These are phyloP conservation scores for Gloeostereum incarnatum DNA, from an alignment of 768 basidiomycete species.

Conservation along the genomic window DNA sequence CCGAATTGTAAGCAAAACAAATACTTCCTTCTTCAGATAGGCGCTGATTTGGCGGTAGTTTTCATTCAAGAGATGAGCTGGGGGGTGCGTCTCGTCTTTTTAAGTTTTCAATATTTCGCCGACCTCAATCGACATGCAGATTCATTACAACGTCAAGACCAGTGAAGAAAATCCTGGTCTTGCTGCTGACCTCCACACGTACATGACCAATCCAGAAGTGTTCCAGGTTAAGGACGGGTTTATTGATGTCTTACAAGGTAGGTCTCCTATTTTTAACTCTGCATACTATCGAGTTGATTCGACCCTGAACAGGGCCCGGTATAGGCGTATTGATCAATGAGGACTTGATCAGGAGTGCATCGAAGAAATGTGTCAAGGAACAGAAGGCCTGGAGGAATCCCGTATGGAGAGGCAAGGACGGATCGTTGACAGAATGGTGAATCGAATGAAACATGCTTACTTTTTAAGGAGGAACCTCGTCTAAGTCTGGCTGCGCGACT, in stretches of 20 bases:
- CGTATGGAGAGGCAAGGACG: slow-evolving; percentile 47
- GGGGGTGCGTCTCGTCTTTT: slow-evolving; percentile 30
- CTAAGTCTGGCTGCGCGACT: too few relatives aligned
- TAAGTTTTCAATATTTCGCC: not conserved
- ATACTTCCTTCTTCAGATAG: not conserved
- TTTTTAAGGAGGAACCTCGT: too few relatives aligned
- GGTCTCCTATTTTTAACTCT: slow-evolving; percentile 4
- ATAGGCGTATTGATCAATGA: slow-evolving; percentile 59
- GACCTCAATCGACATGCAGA: slow-evolving; percentile 22
- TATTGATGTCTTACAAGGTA: slow-evolving; percentile 33
- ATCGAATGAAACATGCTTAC: not conserved
- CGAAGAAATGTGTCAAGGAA: slow-evolving; percentile 22
- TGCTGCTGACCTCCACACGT: slow-evolving; percentile 50
- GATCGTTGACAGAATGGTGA: slow-evolving; percentile 46
- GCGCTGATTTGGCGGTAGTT: slow-evolving; percentile 19
- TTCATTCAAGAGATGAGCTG: slow-evolving; percentile 61
- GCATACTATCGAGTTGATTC: not conserved
- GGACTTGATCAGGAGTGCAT: slow-evolving; percentile 30
- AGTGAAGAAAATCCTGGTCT: slow-evolving; percentile 10
- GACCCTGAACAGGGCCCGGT: slow-evolving; percentile 38
- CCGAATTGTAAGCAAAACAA: slow-evolving; percentile 41
- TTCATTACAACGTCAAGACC: slow-evolving; percentile 50
- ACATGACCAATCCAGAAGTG: slow-evolving; percentile 39
- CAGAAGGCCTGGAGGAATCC: slow-evolving; percentile 45
- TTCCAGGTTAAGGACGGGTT: slow-evolving; percentile 46